Base-by-base conservation (phyloP, 208 protist genomes). In the Crithidia bombi region DNA sequence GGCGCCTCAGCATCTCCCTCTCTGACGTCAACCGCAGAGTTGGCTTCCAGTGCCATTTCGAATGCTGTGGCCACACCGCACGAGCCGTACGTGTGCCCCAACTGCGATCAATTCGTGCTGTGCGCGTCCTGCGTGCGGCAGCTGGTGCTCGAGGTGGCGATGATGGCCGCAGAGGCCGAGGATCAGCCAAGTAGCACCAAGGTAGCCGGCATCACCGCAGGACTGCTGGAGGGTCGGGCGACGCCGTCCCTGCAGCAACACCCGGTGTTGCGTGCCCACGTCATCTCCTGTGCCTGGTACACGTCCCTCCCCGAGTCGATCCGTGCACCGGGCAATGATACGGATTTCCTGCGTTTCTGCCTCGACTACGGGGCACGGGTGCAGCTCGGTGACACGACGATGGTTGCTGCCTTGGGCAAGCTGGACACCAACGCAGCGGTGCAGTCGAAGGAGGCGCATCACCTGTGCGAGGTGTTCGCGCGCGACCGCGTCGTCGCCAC, bases 311-410 rank as follows among this genome's bases (percentile, higher is more conserved):
- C 91, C 11, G 72, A 62, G 17, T 69, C 78, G 10, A 79, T 90
- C 1, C 81, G 82, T 1, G 86, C 80, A 5, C 65, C 69, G 5
- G 81, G 79, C 32, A 78, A 84, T 46, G 91, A 96, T 52, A 96
- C 91, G 0, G 91, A 96, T 62, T 90, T 88, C 54, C 43, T 96
- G 15, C 91, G 91, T 12, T 96, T 96, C 65, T 82, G 75, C 10
- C 70, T 96, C 1, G 57, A 85, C 55, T 92, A 92, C 63, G 83
- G 78, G 19, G 78, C 91, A 9, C 71, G 81, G 5, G 75, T 79
- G 49, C 57, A 78, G 41, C 59, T 85, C 1, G 85, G 81, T 11
- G 85, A 94, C 65, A 78, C 64, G 15, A 54, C 41, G 26, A 62
- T 87, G 61, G 33, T 66, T 39, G 51, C 65, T 1, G 58, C 75